Conservation (phyloP, 169 alveolate species). For the Cyclospora cayetanensis region DNA sequence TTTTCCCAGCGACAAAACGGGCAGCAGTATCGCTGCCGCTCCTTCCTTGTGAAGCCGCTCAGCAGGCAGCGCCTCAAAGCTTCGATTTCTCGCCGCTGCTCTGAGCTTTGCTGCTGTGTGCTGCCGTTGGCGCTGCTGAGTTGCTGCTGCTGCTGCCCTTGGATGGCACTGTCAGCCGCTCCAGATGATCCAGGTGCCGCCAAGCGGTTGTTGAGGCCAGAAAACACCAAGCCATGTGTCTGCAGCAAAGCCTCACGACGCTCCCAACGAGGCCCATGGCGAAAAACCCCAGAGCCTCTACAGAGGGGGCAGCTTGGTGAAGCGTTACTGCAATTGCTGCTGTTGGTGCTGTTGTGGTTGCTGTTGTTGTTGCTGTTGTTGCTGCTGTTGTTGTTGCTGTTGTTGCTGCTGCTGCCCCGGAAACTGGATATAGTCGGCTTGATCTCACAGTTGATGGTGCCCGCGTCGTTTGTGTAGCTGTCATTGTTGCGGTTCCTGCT, state of each 20-base stretch:
- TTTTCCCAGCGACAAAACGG: slow-evolving; percentile 38
- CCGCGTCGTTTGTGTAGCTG: background rate
- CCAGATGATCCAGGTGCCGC: slow-evolving; percentile 4
- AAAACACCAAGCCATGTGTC: slow-evolving; percentile 19
- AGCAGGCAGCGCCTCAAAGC: slow-evolving; percentile 43
- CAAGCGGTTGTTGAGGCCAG: background rate
- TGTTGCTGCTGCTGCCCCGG: background rate
- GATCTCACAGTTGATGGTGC: background rate
- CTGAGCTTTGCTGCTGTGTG: slow-evolving; percentile 19
- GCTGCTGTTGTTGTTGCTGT: background rate
- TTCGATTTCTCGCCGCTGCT: slow-evolving; percentile 28
- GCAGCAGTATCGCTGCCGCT: slow-evolving; percentile 35
- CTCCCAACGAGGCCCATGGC: slow-evolving; percentile 22
- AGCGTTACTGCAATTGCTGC: slow-evolving; percentile 35
- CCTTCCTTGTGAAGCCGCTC: background rate
- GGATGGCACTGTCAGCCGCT: background rate
- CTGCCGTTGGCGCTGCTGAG: slow-evolving; percentile 13
- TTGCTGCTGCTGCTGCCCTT: background rate
- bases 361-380: slow-evolving; percentile 11
- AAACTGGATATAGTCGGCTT: background rate
- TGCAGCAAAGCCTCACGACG: slow-evolving; percentile 42
- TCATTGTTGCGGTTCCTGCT: background rate
- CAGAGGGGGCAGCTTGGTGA: slow-evolving; percentile 21
- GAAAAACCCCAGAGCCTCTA: slow-evolving; percentile 6
- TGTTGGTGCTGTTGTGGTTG: slow-evolving; percentile 40